These are phyloP conservation scores for Pelargonium cotyledonis DNA, from an alignment of 441 rosid species.

Conservation along the genomic window DNA sequence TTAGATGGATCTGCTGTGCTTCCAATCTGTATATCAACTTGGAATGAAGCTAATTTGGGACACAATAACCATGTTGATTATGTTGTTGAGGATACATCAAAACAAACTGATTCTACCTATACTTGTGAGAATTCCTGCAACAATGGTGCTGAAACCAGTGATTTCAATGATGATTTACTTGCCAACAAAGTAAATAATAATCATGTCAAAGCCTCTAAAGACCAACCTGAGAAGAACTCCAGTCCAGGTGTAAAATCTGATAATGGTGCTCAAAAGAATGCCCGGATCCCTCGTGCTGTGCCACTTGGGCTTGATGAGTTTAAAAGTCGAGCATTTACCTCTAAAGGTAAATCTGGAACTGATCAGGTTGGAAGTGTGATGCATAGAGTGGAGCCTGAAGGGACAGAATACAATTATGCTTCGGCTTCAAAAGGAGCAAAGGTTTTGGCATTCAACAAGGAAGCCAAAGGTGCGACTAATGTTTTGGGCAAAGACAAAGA, in stretches of 20 bases:
- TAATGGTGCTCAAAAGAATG: constrained; percentile 31
- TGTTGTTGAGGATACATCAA: constrained; percentile 26
- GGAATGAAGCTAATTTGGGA: constrained; percentile 26
- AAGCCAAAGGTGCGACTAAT: constrained; percentile 83
- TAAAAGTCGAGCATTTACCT: constrained; percentile 54
- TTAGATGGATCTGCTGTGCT: constrained; percentile 37
- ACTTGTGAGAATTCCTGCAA: constrained; percentile 16
- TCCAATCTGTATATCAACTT: constrained; percentile 27
- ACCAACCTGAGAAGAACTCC: constrained; percentile 28
- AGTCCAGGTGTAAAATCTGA: constrained; percentile 29
- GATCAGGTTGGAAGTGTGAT: constrained; percentile 55
- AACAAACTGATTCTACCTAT: constrained; percentile 24
- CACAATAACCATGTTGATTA: constrained; percentile 19
- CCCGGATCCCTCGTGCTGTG: constrained; percentile 45
- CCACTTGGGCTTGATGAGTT: constrained; percentile 80
- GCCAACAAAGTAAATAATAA: constrained; percentile 28
- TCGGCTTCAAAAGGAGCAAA: constrained; percentile 87
- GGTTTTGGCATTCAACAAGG: constrained; percentile 71
- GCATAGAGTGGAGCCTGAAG: constrained; percentile 87
- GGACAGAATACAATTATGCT: constrained; percentile 78
- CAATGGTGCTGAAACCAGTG: constrained; percentile 24
- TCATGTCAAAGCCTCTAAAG: constrained; percentile 16
- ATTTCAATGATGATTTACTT: constrained; percentile 20
- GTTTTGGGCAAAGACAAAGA: constrained; percentile 74
- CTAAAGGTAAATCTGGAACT: constrained; percentile 48